Evolutionary conservation across 2,329 filamentous ascomycete species (phyloP), one percentile per base, ranked within the genome.

Genomic region (Fusarium sp.): DNA sequence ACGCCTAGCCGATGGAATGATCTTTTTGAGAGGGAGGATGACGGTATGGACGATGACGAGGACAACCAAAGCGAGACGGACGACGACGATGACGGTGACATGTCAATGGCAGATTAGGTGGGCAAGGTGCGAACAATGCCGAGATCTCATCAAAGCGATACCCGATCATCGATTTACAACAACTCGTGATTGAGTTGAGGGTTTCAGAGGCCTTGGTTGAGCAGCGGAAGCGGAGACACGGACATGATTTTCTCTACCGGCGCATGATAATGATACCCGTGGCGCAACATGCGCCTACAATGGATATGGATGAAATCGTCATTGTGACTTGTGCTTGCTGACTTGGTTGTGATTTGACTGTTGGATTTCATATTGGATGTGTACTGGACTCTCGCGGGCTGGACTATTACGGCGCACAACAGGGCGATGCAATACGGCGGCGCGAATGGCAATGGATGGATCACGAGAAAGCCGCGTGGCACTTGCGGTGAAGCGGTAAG

Each of bases 1-100:
- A 85, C 83, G 10, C 83, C 82, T 7, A 68, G 62, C 6, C 77
- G 72, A 32, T 85, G 83, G 83, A 76, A 79, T 7, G 82, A 83
- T 17, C 65, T 84, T 17, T 71, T 75, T 7, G 77, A 70, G 17
- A 75, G 72, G 11, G 76, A 71, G 2, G 75, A 72, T 6, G 77
- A 79, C 9, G 75, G 78, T 4, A 75, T 74, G 52, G 77, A 78
- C 8, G 73, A 78, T 3, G 76, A 78, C n/a, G 74, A 76, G n/a
- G 78, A 81, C 10, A 57, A 73, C 12, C 68, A 67, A 5, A 73
- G 78, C 54, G 75, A 78, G 8, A 76, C 74, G 9, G 75, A 74
- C n/a, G 77, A 80, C 11, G 75, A 74, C n/a, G 78, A 80, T 9
- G 77, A 79, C 7, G 79, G 76, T 32, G 78, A 82, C 50, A 74